Evolutionary conservation across 768 basidiomycete species (phyloP), one percentile per base, ranked within the genome.

Genomic region (Phylloporus sp.): DNA sequence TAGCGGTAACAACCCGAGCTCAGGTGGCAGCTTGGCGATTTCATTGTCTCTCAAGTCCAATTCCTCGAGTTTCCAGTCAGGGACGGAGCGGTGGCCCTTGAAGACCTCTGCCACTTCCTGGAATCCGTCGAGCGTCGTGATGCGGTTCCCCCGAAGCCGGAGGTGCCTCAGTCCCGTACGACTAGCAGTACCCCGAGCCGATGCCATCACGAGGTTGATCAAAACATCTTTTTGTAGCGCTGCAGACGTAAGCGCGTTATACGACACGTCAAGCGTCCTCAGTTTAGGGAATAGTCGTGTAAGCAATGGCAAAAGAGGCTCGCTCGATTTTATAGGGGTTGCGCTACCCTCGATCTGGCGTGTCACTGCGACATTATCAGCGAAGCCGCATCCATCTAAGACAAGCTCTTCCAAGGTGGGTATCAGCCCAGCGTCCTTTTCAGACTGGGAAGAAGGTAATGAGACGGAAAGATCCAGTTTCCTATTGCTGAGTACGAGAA

Each of bases 31-130:
- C 64, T 76, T 82, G 6, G 73, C 74, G 45, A 92, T 79, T 58
- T 87, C 85, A 53, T 91, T 91, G 58, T 92, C 87, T 53, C 90
- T 69, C 57, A 92, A 52, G 66, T 92, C 90, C 23, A 92, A 64
- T 59, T 91, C 89, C 57, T 91, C 88, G 34, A 91, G 70, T 57
- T 78, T 82, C 86, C 87, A 91, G 46, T 69, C 75, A 0, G 78
- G 71, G 2, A 82, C 74, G 18, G 77, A 71, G 44, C 82, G 69
- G 53, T 85, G 75, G 9, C 81, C 80, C 53, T 76, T 83, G 65
- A 89, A 89, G 33, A 71, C 63, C 52, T 75, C 71, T n/a, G 86
- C 80, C 11, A 87, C 48, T 6, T 64, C 73, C 46, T 74, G 69
- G 57, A 91, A 78, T 0, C 83, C 84, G 20, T 80, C 76, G 6